Evolutionary conservation across 2,329 filamentous ascomycete species (phyloP).

Genomic region (Eutypella sp.): DNA sequence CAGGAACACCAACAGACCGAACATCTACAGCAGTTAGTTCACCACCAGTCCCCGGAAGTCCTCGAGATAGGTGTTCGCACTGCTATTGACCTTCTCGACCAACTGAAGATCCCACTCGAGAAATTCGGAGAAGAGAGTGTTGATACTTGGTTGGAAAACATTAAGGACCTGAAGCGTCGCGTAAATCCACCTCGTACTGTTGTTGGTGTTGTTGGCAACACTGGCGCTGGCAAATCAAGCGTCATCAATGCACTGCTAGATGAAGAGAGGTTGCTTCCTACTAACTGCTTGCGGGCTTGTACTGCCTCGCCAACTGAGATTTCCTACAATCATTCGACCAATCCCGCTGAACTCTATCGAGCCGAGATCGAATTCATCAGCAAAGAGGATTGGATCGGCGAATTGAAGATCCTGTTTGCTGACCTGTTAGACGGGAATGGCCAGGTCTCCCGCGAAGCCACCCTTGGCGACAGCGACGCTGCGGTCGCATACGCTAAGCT

Average conservation of each 20-base stretch:
- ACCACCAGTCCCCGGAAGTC: constrained; percentile 5
- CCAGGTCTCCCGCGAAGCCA: constrained; percentile 16
- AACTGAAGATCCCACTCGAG: constrained; percentile 9
- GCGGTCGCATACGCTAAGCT: constrained; percentile 23
- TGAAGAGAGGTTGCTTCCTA: constrained; percentile 41
- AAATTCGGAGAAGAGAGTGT: constrained; percentile 2
- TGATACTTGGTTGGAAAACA: constrained; percentile 32
- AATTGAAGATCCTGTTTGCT: constrained; percentile 18
- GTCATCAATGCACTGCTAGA: constrained; percentile 60
- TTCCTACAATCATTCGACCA: constrained; percentile 23
- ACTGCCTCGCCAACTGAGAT: constrained; percentile 24
- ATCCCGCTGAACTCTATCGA: constrained; percentile 18
- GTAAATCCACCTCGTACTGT: constrained; percentile 35
- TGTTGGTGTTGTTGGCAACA: constrained; percentile 57
- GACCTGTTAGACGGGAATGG: constrained; percentile 19
- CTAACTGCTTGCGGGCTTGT: constrained; percentile 21
- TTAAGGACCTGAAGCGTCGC: constrained; percentile 35
- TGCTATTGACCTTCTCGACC: constrained; percentile 11
- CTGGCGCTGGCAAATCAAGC: constrained; percentile 57
- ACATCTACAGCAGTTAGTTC: constrained; percentile 16
- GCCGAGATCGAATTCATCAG: constrained; percentile 25
- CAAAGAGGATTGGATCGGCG: constrained; percentile 17
- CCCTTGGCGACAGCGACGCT: constrained; percentile 19
- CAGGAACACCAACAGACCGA: constrained; percentile 1
- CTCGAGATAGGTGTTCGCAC: constrained; percentile 18